These are phyloP conservation scores for Scutellaria galericulata DNA, from an alignment of 257 asterid species.

Conservation along the genomic window DNA sequence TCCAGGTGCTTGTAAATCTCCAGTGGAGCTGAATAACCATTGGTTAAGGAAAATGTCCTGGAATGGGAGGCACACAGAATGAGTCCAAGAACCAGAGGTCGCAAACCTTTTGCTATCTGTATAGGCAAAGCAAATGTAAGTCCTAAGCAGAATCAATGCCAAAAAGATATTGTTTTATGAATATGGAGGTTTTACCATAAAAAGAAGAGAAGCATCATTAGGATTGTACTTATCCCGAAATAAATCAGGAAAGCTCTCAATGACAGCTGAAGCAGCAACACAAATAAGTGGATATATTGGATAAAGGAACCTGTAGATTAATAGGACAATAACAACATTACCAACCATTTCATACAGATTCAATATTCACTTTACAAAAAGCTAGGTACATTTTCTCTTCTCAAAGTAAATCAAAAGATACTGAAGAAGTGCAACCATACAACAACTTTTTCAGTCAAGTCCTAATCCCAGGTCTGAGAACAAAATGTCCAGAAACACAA, in stretches of 20 bases:
- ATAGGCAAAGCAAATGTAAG: constrained; percentile 43
- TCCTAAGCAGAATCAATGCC: constrained; percentile 33
- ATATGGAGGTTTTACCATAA: constrained; percentile 55
- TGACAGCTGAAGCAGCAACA: constrained; percentile 98
- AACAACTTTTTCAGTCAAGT: constrained; percentile 19
- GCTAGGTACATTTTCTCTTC: constrained; percentile 13
- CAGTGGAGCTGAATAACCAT: constrained; percentile 95
- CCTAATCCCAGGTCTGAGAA: constrained; percentile 4
- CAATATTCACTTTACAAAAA: constrained; percentile 27
- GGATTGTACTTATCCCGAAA: constrained; percentile 78
- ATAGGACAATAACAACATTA: constrained; percentile 34
- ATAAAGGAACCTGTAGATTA: constrained; percentile 82
- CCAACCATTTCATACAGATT: constrained; percentile 28
- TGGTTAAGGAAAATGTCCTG: constrained; percentile 86
- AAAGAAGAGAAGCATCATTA: constrained; percentile 52
- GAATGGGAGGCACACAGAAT: constrained; percentile 92
- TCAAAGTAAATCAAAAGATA: constrained; percentile 21
- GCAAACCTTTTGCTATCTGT: constrained; percentile 75
- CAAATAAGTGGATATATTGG: constrained; percentile 98
- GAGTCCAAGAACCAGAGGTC: constrained; percentile 88
- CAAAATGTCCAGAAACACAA: constrained; percentile 18
- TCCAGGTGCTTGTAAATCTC: constrained; percentile 97
- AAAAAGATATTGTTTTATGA: constrained; percentile 23
- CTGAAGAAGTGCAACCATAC: constrained; percentile 19
- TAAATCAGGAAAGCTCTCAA: constrained; percentile 91